Conservation (phyloP, 345 rosid genomes). For the Lumnitzera racemosa region DNA sequence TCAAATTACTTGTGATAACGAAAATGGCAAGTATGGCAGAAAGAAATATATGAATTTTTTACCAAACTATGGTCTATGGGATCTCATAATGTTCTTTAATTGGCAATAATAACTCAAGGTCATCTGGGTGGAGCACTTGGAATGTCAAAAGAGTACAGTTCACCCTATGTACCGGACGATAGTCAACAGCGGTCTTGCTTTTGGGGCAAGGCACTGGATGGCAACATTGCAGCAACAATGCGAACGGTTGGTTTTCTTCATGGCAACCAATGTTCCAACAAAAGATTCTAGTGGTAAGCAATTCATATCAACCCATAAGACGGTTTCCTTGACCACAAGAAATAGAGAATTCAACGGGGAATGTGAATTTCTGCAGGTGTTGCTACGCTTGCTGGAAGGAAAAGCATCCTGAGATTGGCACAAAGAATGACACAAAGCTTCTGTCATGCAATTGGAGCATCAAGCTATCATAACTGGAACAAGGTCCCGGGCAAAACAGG, state of each 20-base stretch:
- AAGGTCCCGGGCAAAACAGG: slow-evolving; percentile 84
- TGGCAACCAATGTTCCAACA: slow-evolving; percentile 99
- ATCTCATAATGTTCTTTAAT: too few relatives aligned
- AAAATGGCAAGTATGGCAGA: neutral
- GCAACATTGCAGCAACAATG: slow-evolving; percentile 82
- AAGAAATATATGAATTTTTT: too few relatives aligned
- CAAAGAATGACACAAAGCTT: slow-evolving; percentile 87
- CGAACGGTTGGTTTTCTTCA: slow-evolving; percentile 88
- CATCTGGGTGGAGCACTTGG: slow-evolving; percentile 91
- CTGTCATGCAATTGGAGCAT: slow-evolving; percentile 78
- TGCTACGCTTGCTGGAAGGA: slow-evolving; percentile 88
- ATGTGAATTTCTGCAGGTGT: slow-evolving; percentile 38
- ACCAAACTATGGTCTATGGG: too few relatives aligned
- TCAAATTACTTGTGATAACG: too few relatives aligned
- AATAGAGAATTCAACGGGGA: neutral
- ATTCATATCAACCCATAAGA: neutral
- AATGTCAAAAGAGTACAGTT: slow-evolving; percentile 64
- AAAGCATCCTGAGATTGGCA: slow-evolving; percentile 84
- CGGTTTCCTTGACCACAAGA: neutral
- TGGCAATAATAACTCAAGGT: slow-evolving; percentile 35
- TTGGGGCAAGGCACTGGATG: slow-evolving; percentile 93
- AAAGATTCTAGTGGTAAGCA: slow-evolving; percentile 81
- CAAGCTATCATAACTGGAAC: slow-evolving; percentile 90
- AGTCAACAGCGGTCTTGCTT: slow-evolving; percentile 79
- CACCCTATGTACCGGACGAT: slow-evolving; percentile 68